Evolutionary conservation across 306 rosid genomes (phyloP), one percentile per base, ranked within the genome.

Genomic region (Acacia melanoxylon): DNA sequence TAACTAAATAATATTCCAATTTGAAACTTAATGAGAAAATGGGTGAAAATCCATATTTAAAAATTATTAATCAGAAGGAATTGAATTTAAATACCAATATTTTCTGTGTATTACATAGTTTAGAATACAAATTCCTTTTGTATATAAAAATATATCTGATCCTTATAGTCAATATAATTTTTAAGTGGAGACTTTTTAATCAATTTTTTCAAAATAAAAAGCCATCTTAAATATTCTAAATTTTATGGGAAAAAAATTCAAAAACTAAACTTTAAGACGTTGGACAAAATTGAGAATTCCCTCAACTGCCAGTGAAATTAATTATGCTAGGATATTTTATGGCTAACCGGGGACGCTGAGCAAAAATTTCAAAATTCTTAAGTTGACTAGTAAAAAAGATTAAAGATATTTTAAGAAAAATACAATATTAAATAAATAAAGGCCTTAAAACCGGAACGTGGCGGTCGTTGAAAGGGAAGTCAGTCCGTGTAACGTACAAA

Each of bases 401-500:
- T 22, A 59, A 59, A 58, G 14, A 58, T 10, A 22, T 58, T 58
- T 20, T 52, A 20, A 19, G 9, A 20, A 56, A 56, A 56, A 56
- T n/a, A 56, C 4, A n/a, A n/a, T 58, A 2, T 58, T 22, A 22
- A 58, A 20, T 6, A 19, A 54, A 3, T 10, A 63, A 63, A 40
- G 31, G 31, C 78, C 13, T 56, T 0, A 27, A 68, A 37, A 17
- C 20, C 22, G 81, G 41, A 80, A 76, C 77, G 77, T 76, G 85
- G 52, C 51, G 45, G 22, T 49, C 10, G 69, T 4, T 11, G 11
- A 61, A 54, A 45, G 40, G 31, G 61, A 3, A 22, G 74, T 19
- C 37, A 24, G 44, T 51, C 7, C 10, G 10, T 29, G 35, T 10
- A n/a, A 77, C 84, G 79, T 89, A 91, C 92, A 83, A 72, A 11